Evolutionary conservation across 2,329 filamentous ascomycete genomes (phyloP).

Genomic region (Botrytis squamosa): DNA sequence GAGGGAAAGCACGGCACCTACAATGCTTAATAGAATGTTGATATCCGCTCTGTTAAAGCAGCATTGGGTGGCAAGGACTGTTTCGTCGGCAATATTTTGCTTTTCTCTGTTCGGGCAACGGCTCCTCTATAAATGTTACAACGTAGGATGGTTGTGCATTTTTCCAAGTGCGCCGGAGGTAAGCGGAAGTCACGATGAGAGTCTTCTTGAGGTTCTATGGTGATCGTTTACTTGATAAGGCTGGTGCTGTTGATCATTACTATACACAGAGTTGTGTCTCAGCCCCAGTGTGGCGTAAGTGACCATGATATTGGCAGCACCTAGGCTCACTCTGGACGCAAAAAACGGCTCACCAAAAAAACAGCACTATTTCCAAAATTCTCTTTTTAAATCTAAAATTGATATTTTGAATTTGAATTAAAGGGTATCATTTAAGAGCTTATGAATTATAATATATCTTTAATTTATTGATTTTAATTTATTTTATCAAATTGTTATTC

Average conservation of each 20-base stretch:
- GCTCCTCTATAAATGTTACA: conserved; percentile 12
- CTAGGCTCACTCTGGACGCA: neutral
- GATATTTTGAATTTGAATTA: no score
- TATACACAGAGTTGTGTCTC: neutral
- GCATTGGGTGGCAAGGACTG: conserved; percentile 18
- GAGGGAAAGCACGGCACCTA: neutral
- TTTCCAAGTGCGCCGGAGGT: neutral
- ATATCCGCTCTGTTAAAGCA: conserved; percentile 5
- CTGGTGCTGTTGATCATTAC: conserved; percentile 2
- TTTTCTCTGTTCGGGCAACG: neutral
- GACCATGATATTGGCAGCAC: neutral
- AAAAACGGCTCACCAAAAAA: no score
- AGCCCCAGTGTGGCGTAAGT: conserved; percentile 12
- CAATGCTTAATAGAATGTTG: neutral
- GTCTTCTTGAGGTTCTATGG: neutral
- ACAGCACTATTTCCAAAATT: no score
- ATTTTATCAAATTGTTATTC: no score
- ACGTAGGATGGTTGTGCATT: neutral
- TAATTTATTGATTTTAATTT: no score
- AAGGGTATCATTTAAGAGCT: no score
- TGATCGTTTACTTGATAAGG: conserved; percentile 13
- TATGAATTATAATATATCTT: no score
- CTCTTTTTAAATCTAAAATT: no score
- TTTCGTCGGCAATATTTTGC: neutral
- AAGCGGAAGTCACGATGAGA: conserved; percentile 2